Evolutionary conservation across 176 grass and related monocot genomes (phyloP), one percentile per base, ranked within the genome.

Genomic region (Phyllostachys edulis): DNA sequence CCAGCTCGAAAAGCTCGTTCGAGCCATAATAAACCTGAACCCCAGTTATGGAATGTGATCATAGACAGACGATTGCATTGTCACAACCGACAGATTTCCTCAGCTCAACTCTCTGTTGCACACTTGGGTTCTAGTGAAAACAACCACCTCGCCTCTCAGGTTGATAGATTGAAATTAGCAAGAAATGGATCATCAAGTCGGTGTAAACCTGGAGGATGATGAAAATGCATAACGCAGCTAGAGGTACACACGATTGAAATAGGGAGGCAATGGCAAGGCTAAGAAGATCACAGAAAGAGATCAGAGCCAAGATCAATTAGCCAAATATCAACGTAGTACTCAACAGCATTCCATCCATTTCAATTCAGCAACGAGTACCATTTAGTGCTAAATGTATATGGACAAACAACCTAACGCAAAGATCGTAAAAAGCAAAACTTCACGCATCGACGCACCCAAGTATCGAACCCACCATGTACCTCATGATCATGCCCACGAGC

Each of bases 401-500:
- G 16, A 6, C 14, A 16, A 17, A 52, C 50, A 52, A 5, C 50
- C 1, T 16, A 41, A 63, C 20, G 71, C 38, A 60, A 60, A 26
- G 16, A 52, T 52, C 67, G 60, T 37, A 32, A 27, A 64, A 87
- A 34, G 36, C 29, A 51, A 55, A 69, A 70, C 21, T 49, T 75
- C 32, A 29, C 29, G 29, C 1, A 29, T 1, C 1, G 0, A 14
- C 54, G 67, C 78, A 71, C 37, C 8, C 52, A 65, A 51, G 15
- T 3, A 51, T 4, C 2, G 14, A 17, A 51, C 49, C 3, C 4
- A 62, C 27, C 14, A n/a, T n/a, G n/a, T 37, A 85, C 27, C 14
- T 38, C 85, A 80, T n/a, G 75, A 39, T 80, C 73, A 86, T 65
- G 54, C n/a, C 39, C 9, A 52, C 16, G 47, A 52, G 6, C 38